Evolutionary conservation across 768 basidiomycete genomes (phyloP).

Genomic region (Lanmaoa pseudosensibilis): DNA sequence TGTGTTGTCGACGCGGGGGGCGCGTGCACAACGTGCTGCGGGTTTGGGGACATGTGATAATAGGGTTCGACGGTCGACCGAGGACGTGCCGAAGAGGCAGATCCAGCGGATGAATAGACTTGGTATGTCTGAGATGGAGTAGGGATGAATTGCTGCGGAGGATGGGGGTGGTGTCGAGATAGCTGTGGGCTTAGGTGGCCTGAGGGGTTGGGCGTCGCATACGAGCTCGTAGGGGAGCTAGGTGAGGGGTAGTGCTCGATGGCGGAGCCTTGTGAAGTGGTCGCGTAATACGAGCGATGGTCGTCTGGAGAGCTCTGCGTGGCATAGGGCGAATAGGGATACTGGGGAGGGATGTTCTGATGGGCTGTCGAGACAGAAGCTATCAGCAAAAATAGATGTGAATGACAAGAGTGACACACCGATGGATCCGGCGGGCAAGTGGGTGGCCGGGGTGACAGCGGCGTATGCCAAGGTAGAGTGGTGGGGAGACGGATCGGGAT

Average conservation of each 20-base stretch:
- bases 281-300: slow-evolving; percentile 28
- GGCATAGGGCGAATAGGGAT: slow-evolving; percentile 23
- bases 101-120: slow-evolving; percentile 33
- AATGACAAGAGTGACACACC: slow-evolving; percentile 24
- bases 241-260: slow-evolving; percentile 26
- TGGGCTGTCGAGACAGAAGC: slow-evolving; percentile 18
- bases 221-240: slow-evolving; percentile 21
- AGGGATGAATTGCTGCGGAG: slow-evolving; percentile 42
- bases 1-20: slow-evolving; percentile 13
- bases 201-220: slow-evolving; percentile 19
- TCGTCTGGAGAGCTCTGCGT: slow-evolving; percentile 18
- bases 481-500: slow-evolving; percentile 27
- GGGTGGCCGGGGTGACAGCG: slow-evolving; percentile 22
- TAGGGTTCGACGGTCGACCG: slow-evolving; percentile 38
- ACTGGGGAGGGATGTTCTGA: slow-evolving; percentile 17
- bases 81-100: slow-evolving; percentile 26
- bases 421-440: slow-evolving; percentile 24
- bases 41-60: slow-evolving; percentile 42
- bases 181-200: slow-evolving; percentile 14
- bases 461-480: slow-evolving; percentile 27
- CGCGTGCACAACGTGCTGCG: slow-evolving; percentile 30
- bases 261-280: slow-evolving; percentile 15
- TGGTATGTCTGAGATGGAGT: slow-evolving; percentile 48
- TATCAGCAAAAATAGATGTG: slow-evolving; percentile 9
- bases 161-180: slow-evolving; percentile 19